Base-by-base conservation (phyloP, 2,329 filamentous ascomycete species). In the Pyrenochaeta sp. region DNA sequence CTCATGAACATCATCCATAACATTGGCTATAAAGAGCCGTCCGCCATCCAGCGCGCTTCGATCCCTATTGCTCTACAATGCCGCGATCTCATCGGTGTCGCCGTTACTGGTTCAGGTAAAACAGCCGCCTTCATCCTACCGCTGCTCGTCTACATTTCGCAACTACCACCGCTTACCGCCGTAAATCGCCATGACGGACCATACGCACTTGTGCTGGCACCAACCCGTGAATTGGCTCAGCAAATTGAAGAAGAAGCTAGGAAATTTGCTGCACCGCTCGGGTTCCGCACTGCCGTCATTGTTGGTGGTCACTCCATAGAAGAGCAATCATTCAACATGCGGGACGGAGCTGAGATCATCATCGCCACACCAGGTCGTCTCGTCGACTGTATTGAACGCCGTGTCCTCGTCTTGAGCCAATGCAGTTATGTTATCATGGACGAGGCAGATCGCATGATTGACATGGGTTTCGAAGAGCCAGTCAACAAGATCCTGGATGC, bases 361-460 rank as follows among this genome's bases (percentile, higher is more conserved):
- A 96, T 99, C 56, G 94, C 94, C n/a, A 99, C 94, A 0, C 94
- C 94, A 0, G 94, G 94, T 75, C 92, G 94, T 81, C 82, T 99
- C 1, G 89, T 97, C 7, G 94, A 99, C 76, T 97, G 92, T 72
- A 94, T 99, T 59, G 94, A 99, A 72, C 84, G 94, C 13, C 87
- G 93, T 22, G 84, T 97, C 20, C 80, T 97, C 2, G 93, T 99
- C 1, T 82, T 97, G 34, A 86, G 86, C n/a, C 94, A 97, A 73
- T 97, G 94, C 72, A 96, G 92, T 75, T 97, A 97, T 74, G 84
- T 97, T 43, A 96, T 99, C 73, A 96, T 99, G 93, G 94, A 99
- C 71, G 94, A 99, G 81, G 94, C 94, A 24, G 94, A 99, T 74
- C 89, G 93, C 41, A 99, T 99, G 94, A 96, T 99, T 54, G 94